Evolutionary conservation across 176 grass and related monocot genomes (phyloP).

Genomic region (Lolium multiflorum): DNA sequence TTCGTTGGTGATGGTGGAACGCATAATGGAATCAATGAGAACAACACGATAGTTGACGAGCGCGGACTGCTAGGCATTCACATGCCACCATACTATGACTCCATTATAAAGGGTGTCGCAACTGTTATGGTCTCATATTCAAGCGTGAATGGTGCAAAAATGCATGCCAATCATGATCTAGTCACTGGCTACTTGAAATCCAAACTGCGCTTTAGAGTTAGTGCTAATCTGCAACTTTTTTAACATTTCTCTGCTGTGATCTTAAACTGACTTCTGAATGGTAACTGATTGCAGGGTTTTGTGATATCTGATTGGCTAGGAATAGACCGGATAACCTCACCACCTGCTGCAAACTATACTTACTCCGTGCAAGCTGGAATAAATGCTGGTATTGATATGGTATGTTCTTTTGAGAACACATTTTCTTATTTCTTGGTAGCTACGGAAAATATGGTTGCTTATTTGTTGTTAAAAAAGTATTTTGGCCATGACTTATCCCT

Average conservation of each 20-base stretch:
- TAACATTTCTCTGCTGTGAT: conserved; percentile 44
- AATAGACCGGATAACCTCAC: conserved; percentile 84
- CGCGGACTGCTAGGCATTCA: conserved; percentile 85
- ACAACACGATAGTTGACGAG: conserved; percentile 79
- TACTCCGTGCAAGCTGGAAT: conserved; percentile 92
- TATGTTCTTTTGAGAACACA: conserved; percentile 45
- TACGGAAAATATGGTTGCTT: conserved; percentile 10
- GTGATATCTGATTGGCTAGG: conserved; percentile 97
- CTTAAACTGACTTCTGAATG: conserved; percentile 29
- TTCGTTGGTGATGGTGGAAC: conserved; percentile 97
- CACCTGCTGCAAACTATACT: conserved; percentile 82
- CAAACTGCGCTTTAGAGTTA: conserved; percentile 81
- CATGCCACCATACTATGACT: conserved; percentile 93
- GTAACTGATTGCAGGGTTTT: conserved; percentile 70
- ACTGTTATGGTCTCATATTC: conserved; percentile 99
- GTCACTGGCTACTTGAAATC: conserved; percentile 88
- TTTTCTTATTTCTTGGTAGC: conserved; percentile 31
- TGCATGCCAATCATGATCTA: conserved; percentile 87
- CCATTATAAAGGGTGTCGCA: conserved; percentile 86
- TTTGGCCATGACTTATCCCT: not conserved
- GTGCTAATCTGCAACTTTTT: conserved; percentile 36
- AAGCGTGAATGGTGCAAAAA: conserved; percentile 93
- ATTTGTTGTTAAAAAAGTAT: conserved; percentile 3
- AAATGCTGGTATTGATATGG: conserved; percentile 96
- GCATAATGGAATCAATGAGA: conserved; percentile 93